Conservation (phyloP, 2,329 filamentous ascomycete species). For the Bipolaris zeicola region DNA sequence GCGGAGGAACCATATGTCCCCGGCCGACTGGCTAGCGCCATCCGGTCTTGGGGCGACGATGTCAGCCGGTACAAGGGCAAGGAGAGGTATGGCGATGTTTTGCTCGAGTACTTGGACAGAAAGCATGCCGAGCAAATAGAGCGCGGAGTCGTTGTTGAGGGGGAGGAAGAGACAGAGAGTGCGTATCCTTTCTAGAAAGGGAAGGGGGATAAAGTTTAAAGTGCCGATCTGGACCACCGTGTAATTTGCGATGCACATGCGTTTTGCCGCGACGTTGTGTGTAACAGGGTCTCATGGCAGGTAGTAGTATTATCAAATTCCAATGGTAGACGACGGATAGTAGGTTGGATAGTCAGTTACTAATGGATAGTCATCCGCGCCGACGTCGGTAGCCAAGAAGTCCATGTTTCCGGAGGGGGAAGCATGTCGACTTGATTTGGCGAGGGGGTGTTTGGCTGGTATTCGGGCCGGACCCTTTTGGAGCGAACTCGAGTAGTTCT, state of each 20-base stretch:
- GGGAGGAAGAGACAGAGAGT: slow-evolving; percentile 63
- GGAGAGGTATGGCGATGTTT: slow-evolving; percentile 72
- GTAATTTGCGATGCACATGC: not conserved
- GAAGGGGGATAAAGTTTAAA: not conserved
- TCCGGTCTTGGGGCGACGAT: slow-evolving; percentile 81
- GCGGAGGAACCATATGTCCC: slow-evolving; percentile 74
- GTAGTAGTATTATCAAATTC: not conserved
- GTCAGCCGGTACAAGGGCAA: slow-evolving; percentile 79
- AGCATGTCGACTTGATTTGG: not conserved
- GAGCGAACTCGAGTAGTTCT: slow-evolving; percentile 4
- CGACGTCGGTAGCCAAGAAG: not conserved
- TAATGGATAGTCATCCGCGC: no score
- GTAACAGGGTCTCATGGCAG: not conserved
- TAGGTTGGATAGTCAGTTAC: no score
- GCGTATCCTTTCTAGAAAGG: slow-evolving; percentile 63
- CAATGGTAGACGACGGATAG: not conserved
- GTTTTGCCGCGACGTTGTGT: not conserved
- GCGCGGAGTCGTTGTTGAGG: slow-evolving; percentile 66
- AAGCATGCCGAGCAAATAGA: slow-evolving; percentile 76
- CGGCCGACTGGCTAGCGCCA: slow-evolving; percentile 74
- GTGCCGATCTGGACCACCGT: not conserved
- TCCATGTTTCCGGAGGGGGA: not conserved
- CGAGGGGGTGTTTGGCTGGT: not conserved
- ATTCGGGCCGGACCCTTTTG: slow-evolving; percentile 10
- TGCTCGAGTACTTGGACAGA: slow-evolving; percentile 76